Evolutionary conservation across 768 basidiomycete genomes (phyloP), one percentile per base, ranked within the genome.

Genomic region (Mycena sanguinolenta): DNA sequence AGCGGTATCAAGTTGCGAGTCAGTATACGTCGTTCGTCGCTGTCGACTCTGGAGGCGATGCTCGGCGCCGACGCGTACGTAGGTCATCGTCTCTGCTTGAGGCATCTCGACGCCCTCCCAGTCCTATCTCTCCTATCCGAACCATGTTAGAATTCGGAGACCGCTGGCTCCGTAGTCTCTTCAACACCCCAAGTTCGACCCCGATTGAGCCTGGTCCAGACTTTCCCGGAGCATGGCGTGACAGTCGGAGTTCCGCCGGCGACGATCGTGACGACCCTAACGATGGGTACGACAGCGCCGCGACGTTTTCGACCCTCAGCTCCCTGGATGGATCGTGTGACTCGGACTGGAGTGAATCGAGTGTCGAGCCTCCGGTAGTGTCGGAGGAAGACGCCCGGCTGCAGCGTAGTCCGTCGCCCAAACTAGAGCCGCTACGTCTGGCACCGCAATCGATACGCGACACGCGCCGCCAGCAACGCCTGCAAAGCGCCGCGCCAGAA

Each of bases 11-110:
- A 65, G 82, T 91, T 50, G 84, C 82, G 1, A 90, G 86, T 75
- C 74, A 75, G 46, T 77, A 85, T 67, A 91, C 90, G 0, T 88
- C 88, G 2, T 91, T 91, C 72, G 79, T 91, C 52, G 90, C 88
- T 1, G 79, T 88, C 2, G 86, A 88, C 63, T 74, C 68, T 42
- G 81, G 79, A n/a, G 74, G 63, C 3, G 80, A 78, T 58, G 63
- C 58, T 12, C 57, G 44, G 17, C 36, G 46, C 4, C 27, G 46
- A 30, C 57, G 58, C 6, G 52, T 2, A 32, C 58, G 58, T 19
- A 52, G 44, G n/a, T 55, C 60, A 3, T 54, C 28, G 5, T 59
- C 57, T 53, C 58, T 58, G n/a, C 44, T 34, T n/a, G 58, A 50
- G 23, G 12, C 63, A 38, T 8, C 17, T 16, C 44, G 28, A 58